Base-by-base conservation (phyloP, 148 eudicot species). In the Rhododendron simsii region DNA sequence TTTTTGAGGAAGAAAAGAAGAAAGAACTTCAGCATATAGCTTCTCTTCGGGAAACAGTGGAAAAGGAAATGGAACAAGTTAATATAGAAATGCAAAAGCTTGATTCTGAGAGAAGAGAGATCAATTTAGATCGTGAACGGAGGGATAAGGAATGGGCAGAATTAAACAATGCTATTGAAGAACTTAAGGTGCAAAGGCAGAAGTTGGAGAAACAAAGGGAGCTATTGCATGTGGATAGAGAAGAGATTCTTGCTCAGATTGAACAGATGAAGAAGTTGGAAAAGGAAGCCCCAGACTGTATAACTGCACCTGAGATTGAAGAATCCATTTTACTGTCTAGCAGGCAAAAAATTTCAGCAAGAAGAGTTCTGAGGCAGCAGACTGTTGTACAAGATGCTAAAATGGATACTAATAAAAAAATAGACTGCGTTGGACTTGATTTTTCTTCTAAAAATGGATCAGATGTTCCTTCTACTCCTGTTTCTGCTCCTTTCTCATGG, bases 131-230 rank as follows among this genome's bases (percentile, higher is more conserved):
- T 86, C 94, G 94, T 61, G 94, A 95, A 87, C 89, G 87, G 87
- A 93, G 99, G 86, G 98, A 93, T 87, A 92, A 85, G 86, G 99
- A 96, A 84, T 96, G 99, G 98, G 91, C 90, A 61, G 99, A 95
- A 89, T 86, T 96, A 71, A 94, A 91, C 76, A 92, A 80, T 82
- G 88, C 94, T 84, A 95, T 96, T 53, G 94, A 94, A 84, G 96
- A 95, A 91, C 98, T 96, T 80, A 91, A 91, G 88, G 81, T 87
- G 87, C 98, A 96, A 89, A 92, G 98, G 86, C 90, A 92, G 90
- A 95, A 94, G 87, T 86, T 96, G 81, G 95, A 95, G 92, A 93
- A 95, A 80, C 99, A 96, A 86, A 92, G 99, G 91, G 95, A 96
- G 88, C 85, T 93, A 89, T 87, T 95, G 87, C 96, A 93, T 85